Evolutionary conservation across 306 rosid species (phyloP).

Genomic region (Vigna reflexopilosa): DNA sequence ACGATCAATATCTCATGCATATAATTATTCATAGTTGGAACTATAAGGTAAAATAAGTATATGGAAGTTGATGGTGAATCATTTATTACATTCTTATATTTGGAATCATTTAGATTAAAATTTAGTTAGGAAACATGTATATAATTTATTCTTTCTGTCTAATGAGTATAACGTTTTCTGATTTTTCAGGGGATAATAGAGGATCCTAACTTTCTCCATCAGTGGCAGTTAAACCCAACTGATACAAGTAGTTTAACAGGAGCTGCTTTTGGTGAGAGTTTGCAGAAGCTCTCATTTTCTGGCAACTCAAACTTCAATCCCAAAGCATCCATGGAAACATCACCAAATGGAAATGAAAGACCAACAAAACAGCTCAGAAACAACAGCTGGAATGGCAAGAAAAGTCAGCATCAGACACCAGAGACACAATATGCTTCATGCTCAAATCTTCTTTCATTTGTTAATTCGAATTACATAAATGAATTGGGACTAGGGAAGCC

Average conservation of each 20-base stretch:
- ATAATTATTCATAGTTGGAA: background rate
- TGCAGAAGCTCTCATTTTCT: conserved; percentile 56
- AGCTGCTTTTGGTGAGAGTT: conserved; percentile 67
- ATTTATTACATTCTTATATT: background rate
- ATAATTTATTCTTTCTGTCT: background rate
- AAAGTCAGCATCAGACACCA: conserved; percentile 40
- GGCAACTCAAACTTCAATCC: conserved; percentile 53
- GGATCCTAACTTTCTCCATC: conserved; percentile 64
- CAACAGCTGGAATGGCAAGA: conserved; percentile 60
- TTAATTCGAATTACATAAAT: conserved; percentile 50
- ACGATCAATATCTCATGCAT: conserved; percentile 31
- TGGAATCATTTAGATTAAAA: background rate
- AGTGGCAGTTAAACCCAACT: conserved; percentile 67
- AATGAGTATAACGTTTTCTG: background rate
- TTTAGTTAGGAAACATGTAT: too few relatives aligned
- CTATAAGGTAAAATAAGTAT: background rate
- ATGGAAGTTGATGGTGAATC: background rate
- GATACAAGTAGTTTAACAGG: conserved; percentile 61
- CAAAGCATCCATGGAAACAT: conserved; percentile 51
- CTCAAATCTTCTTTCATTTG: conserved; percentile 62
- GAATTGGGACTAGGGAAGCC: conserved; percentile 68
- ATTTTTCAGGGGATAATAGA: conserved; percentile 66
- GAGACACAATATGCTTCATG: conserved; percentile 55
- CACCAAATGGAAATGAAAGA: conserved; percentile 50
- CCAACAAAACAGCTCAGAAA: conserved; percentile 60